Evolutionary conservation across 2,329 filamentous ascomycete genomes (phyloP).

Genomic region (Rutstroemia sp.): DNA sequence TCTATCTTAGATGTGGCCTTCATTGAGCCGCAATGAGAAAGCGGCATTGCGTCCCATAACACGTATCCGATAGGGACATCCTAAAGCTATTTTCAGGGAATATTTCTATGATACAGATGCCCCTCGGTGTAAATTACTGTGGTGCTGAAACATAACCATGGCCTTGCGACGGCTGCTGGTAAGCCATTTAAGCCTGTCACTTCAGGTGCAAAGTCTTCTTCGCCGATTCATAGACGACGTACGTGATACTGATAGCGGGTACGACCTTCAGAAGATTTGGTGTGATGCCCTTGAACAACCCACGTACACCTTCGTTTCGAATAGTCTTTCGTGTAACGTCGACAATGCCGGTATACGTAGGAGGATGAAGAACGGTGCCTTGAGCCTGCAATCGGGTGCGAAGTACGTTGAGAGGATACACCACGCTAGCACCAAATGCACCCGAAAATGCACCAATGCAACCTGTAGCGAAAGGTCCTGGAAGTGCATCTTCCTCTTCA

Average conservation of each 20-base stretch:
- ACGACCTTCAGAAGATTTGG: conserved; percentile 95
- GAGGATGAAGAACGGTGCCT: conserved; percentile 83
- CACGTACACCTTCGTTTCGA: conserved; percentile 72
- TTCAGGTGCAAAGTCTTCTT: conserved; percentile 55
- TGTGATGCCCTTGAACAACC: conserved; percentile 89
- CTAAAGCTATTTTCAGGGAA: too few relatives aligned
- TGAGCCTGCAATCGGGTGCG: conserved; percentile 90
- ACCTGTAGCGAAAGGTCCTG: conserved; percentile 77
- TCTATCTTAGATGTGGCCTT: too few relatives aligned
- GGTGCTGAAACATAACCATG: neutral
- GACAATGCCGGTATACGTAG: conserved; percentile 83
- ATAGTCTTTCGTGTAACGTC: conserved; percentile 84
- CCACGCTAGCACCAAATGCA: conserved; percentile 84
- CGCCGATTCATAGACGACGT: conserved; percentile 86
- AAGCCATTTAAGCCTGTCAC: neutral
- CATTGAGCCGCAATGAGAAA: too few relatives aligned
- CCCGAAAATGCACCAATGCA: conserved; percentile 87
- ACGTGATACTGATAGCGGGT: conserved; percentile 90
- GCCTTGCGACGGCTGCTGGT: neutral
- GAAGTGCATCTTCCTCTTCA: conserved; percentile 74
- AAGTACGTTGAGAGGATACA: conserved; percentile 91
- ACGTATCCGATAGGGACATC: too few relatives aligned
- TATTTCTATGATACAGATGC: neutral
- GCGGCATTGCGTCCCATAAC: too few relatives aligned
- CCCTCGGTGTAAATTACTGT: neutral